These are phyloP conservation scores for Colletotrichum aenigma DNA, from an alignment of 2,329 filamentous ascomycete species.

Conservation along the genomic window DNA sequence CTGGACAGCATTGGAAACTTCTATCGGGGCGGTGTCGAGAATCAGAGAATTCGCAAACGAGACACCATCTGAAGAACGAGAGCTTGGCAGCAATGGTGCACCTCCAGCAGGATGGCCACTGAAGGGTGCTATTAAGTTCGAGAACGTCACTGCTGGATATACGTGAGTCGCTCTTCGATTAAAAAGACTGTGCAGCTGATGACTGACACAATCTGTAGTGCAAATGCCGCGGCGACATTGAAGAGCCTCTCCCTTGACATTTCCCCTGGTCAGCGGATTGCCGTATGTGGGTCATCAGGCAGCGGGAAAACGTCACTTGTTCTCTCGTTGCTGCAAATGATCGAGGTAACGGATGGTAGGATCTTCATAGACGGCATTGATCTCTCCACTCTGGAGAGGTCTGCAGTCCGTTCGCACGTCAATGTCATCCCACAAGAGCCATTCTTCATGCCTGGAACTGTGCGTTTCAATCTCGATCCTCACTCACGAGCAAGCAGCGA, in stretches of 20 bases:
- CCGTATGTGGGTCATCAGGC: constrained; percentile 36
- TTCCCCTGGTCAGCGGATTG: constrained; percentile 30
- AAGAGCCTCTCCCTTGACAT: constrained; percentile 26
- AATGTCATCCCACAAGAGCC: constrained; percentile 56
- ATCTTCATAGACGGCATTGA: constrained; percentile 51
- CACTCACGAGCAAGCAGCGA: constrained; percentile 38
- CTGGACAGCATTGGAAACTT: constrained; percentile 25
- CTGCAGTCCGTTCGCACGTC: constrained; percentile 32
- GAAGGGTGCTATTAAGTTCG: constrained; percentile 29
- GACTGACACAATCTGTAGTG: background rate
- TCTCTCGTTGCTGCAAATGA: constrained; percentile 48
- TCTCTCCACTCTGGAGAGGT: constrained; percentile 24
- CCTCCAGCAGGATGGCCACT: constrained; percentile 29
- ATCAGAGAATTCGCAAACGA: background rate
- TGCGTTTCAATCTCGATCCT: constrained; percentile 56
- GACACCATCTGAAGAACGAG: constrained; percentile 30
- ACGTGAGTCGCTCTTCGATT: constrained; percentile 2
- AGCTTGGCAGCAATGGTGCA: background rate
- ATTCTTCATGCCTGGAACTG: constrained; percentile 50
- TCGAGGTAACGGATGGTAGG: constrained; percentile 45
- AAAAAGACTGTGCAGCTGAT: background rate
- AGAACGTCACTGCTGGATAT: constrained; percentile 30
- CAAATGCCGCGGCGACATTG: constrained; percentile 23
- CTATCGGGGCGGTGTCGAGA: background rate
- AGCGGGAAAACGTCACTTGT: constrained; percentile 40